Evolutionary conservation across 2,329 filamentous ascomycete genomes (phyloP).

Genomic region (Phoma sp.): DNA sequence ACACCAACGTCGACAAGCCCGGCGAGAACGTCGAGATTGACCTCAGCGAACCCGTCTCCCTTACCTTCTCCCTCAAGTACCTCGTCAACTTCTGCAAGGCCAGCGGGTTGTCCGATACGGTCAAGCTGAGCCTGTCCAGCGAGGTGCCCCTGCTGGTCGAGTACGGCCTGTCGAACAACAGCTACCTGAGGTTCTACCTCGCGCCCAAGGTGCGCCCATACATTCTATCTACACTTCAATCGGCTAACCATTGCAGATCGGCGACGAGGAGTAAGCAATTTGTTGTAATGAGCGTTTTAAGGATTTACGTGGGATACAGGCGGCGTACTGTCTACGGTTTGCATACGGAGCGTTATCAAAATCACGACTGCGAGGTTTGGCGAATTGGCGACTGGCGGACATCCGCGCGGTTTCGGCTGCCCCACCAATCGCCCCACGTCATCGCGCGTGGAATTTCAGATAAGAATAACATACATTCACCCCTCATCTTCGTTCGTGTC

Average conservation of each 20-base stretch:
- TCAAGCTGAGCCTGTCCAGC: slow-evolving; percentile 93
- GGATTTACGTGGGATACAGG: slow-evolving; percentile 32
- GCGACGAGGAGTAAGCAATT: slow-evolving; percentile 65
- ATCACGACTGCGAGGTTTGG: slow-evolving; percentile 1
- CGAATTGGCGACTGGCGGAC: slow-evolving; percentile 29
- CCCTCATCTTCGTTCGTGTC: neutral
- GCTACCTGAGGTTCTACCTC: slow-evolving; percentile 95
- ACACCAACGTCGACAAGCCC: slow-evolving; percentile 89
- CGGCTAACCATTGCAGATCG: slow-evolving; percentile 66
- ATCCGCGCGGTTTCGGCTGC: slow-evolving; percentile 26
- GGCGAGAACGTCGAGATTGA: slow-evolving; percentile 86
- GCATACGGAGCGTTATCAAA: slow-evolving; percentile 23
- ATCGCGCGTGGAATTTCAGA: slow-evolving; percentile 44
- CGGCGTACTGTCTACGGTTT: slow-evolving; percentile 37
- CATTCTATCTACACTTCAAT: neutral
- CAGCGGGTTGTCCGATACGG: slow-evolving; percentile 77
- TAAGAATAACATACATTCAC: slow-evolving; percentile 41
- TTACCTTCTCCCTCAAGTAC: slow-evolving; percentile 99
- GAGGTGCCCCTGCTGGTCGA: slow-evolving; percentile 97
- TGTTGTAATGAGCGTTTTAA: slow-evolving; percentile 34
- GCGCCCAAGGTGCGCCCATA: slow-evolving; percentile 81
- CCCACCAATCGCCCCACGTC: slow-evolving; percentile 44
- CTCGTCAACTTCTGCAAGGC: slow-evolving; percentile 99
- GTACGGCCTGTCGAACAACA: slow-evolving; percentile 83
- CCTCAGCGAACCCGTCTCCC: slow-evolving; percentile 87